Base-by-base conservation (phyloP, 148 eudicot species). In the Oxyria digyna region DNA sequence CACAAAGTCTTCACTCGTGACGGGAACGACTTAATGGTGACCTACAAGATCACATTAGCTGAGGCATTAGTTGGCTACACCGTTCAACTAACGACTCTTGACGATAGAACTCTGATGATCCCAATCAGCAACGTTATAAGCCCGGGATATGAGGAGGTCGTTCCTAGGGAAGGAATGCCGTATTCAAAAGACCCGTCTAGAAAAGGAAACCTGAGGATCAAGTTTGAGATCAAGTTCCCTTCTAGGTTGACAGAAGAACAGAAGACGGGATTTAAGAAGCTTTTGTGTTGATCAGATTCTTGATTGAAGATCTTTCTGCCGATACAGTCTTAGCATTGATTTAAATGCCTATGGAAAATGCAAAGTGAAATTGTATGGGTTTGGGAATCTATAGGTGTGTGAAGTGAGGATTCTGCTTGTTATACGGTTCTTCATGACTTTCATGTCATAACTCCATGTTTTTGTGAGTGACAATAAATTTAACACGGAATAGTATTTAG, bases 121-220 rank as follows among this genome's bases (percentile, higher is more conserved):
- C 87, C 87, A 0, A 52, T 85, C 57, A 84, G 64, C 73, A 76
- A 42, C 8, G 85, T 88, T 62, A 84, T 84, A 24, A 69, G 70
- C 76, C 90, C 90, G 8, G 78, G 52, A 12, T 88, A 85, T 7
- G 95, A 88, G 75, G 88, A 85, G 72, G 76, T 85, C 3, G 85
- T 88, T 12, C 78, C 73, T 7, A 72, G 77, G 43, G 95, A 88
- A 79, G 95, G 95, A 29, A 88, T 88, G 95, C 90, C 90, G 0
- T 31, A 85, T 8, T 81, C 88, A 0, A 88, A 88, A 76, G 95
- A 88, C 31, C 88, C 90, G 0, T 73, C 74, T 0, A 84, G 67
- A 79, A 84, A 70, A 54, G 95, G 95, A 33, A 81, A 88, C 55
- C 52, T 88, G 72, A 80, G 85, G 75, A 79, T 88, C 67, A 88